Evolutionary conservation across 352 stramenopile species (phyloP), one percentile per base, ranked within the genome.

Genomic region (Phytophthora megakarya): DNA sequence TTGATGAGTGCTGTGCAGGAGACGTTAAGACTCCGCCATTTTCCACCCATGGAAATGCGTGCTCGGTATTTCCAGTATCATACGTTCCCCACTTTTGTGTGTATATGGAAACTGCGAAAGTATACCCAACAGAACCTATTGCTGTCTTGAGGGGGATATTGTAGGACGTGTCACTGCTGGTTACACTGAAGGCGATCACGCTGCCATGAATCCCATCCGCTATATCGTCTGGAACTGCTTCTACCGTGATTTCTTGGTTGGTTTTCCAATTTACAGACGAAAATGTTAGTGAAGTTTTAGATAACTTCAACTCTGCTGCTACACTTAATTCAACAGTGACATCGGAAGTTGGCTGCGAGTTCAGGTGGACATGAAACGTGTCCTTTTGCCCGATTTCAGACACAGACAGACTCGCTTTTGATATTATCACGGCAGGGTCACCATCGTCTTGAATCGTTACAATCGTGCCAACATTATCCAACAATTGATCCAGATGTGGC

Each of bases 301-400:
- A 79, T 16, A 90, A 11, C 11, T 54, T 39, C 3, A 82, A 19
- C 19, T 75, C 35, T 22, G 46, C 42, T 30, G 32, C 33, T 32
- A 52, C 40, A 43, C 38, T 37, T 9, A 74, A 21, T 9, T 61
- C 2, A 28, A 92, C 48, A 7, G 48, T 75, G 26, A 90, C 81
- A 12, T 76, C 61, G 4, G 65, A 67, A 7, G 65, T 67, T 15
- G 83, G 83, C 8, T 62, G 52, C 0, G 81, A 68, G 47, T 92
- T 92, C n/a, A 92, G 43, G 23, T 53, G 60, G 10, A 90, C 61
- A 15, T 62, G 64, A 59, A 89, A 80, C 9, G 19, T 62, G 59
- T 92, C 83, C 5, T 45, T 42, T 53, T 89, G 81, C 2, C 83
- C 81, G 28, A 92, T 86, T 61, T 92, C 81, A 13, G 83, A 90